phyloP scores from a whole-genome alignment of 139 green algal species.

The Chlorokybus atmophyticus region DNA sequence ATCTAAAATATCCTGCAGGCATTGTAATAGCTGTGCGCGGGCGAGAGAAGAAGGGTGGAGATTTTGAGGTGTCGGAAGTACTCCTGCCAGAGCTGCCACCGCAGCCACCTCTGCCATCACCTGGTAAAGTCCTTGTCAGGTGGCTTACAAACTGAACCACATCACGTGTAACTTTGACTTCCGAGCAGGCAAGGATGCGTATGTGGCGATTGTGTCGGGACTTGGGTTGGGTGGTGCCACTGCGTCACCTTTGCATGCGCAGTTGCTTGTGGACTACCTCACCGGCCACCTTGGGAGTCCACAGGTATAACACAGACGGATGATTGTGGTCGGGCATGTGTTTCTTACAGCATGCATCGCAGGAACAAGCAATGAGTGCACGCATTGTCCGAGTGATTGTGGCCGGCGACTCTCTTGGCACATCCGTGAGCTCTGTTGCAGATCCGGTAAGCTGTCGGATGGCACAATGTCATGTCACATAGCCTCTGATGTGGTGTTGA shows the following conservation, averaged over 20 bases:
- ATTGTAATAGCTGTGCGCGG: conserved; percentile 70
- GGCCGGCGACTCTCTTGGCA: conserved; percentile 32
- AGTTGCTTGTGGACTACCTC: conserved; percentile 71
- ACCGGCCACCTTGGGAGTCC: conserved; percentile 52
- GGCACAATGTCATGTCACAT: too few relatives aligned
- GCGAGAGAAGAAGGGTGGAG: conserved; percentile 15
- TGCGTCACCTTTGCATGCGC: conserved; percentile 28
- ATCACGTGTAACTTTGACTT: too few relatives aligned
- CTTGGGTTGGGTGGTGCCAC: conserved; percentile 52
- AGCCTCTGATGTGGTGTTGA: too few relatives aligned
- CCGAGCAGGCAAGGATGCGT: neutral
- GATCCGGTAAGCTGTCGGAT: too few relatives aligned
- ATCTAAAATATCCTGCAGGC: conserved; percentile 23
- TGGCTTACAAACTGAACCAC: too few relatives aligned
- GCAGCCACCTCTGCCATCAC: conserved; percentile 10
- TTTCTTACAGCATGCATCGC: neutral
- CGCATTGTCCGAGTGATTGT: conserved; percentile 58
- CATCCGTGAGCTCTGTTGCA: too few relatives aligned
- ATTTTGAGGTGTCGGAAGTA: conserved; percentile 22
- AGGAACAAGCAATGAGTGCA: conserved; percentile 2
- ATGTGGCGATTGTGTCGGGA: conserved; percentile 72
- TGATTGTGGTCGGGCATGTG: too few relatives aligned
- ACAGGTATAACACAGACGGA: neutral
- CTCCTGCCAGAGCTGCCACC: conserved; percentile 10
- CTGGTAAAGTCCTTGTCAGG: too few relatives aligned